These are phyloP conservation scores for Cyclotella choctawhatcheeana DNA, from an alignment of 108 stramenopile genomes.

Conservation along the genomic window DNA sequence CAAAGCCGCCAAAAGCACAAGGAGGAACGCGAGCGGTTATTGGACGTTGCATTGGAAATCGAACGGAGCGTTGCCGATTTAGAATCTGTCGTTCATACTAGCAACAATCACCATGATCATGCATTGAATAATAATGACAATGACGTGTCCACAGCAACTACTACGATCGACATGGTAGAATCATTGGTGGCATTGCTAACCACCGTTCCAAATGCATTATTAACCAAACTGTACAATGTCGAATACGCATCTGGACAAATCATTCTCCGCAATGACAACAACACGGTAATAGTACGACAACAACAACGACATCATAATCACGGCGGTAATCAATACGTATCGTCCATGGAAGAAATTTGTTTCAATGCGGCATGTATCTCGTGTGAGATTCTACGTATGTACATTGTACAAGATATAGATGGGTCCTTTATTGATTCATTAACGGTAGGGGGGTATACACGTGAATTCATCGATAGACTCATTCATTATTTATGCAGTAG, in stretches of 20 bases:
- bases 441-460: conserved; percentile 15
- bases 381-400: conserved; percentile 21
- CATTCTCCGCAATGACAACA: too few relatives aligned
- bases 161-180: too few relatives aligned
- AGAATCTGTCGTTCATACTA: neutral
- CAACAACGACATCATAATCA: too few relatives aligned
- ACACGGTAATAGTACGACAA: neutral
- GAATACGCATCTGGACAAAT: too few relatives aligned
- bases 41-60: neutral
- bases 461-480: too few relatives aligned
- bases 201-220: conserved; percentile 27
- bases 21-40: neutral
- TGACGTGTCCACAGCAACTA: too few relatives aligned
- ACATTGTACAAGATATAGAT: conserved; percentile 18
- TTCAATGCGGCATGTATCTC: conserved; percentile 42
- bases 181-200: conserved; percentile 40
- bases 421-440: conserved; percentile 15
- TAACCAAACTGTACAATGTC: conserved; percentile 3
- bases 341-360: conserved; percentile 42
- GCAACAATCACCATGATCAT: conserved; percentile 9
- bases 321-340: too few relatives aligned
- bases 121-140: neutral
- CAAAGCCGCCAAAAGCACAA: neutral
- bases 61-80: neutral
- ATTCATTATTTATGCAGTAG: too few relatives aligned